Evolutionary conservation across 768 basidiomycete genomes (phyloP), one percentile per base, ranked within the genome.

Genomic region (Trametes cingulata): DNA sequence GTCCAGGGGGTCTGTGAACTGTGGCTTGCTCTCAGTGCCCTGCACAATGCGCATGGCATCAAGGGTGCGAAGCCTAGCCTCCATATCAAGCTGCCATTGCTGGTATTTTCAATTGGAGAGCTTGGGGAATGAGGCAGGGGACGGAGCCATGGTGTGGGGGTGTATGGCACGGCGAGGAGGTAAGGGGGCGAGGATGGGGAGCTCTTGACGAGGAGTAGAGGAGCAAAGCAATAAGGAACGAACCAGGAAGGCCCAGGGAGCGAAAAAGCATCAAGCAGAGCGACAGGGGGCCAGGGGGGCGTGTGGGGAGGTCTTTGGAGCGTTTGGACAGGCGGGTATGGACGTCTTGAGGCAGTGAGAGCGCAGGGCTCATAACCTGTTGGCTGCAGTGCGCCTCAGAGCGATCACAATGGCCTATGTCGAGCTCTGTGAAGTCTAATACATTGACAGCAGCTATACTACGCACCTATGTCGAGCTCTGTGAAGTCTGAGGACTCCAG

Each of bases 31-130:
- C 51, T 52, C 51, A 52, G 51, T 52, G 39, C 51, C 51, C 36
- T 40, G 37, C 51, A 52, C n/a, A 40, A 52, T 52, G 51, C 36
- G 37, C 48, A 50, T 33, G 33, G 48, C 48, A 50, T 7, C 29
- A 50, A 50, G 48, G 33, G 29, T 33, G 29, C 29, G 29, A 33
- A 33, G 29, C 29, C 29, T 33, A 33, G 29, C 29, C 29, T 33
- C 29, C 29, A 33, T 33, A 33, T 33, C 45, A 12, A 53, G 40
- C 41, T 25, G 25, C 52, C 52, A 53, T 53, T 53, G 52, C 52
- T 53, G 52, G 52, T 42, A 53, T 24, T 53, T 53, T 17, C 35
- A 43, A 55, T 55, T 55, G 53, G 43, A 46, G 53, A 55, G 53
- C 53, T 55, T 55, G 53, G 43, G 42, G 53, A 46, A 55, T 8